A percentile compares a stretch with the other conserved stretches of the same genome.
phyloP scores from a whole-genome alignment of 2,329 filamentous ascomycete species.

The Arthroderma sp. region DNA sequence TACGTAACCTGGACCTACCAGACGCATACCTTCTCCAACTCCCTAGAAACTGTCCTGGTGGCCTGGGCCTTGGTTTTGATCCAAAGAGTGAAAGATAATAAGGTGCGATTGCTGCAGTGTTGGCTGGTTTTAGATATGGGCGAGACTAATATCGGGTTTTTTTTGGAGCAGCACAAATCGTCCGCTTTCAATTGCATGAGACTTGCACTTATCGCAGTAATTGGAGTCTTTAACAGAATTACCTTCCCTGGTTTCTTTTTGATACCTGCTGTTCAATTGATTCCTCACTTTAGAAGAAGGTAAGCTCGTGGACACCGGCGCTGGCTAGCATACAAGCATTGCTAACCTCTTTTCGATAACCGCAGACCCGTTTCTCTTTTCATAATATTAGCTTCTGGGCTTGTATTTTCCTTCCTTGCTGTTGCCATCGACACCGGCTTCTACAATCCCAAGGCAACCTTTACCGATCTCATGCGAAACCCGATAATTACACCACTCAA shows the following conservation, averaged over 20 bases:
- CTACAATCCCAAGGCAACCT: slow-evolving; percentile 40
- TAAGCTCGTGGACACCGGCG: slow-evolving; percentile 30
- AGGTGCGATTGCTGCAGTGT: slow-evolving; percentile 40
- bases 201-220: slow-evolving; percentile 67
- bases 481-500: slow-evolving; percentile 67
- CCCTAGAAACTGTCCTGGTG: slow-evolving; percentile 83
- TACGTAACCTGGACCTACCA: slow-evolving; percentile 99
- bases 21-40: slow-evolving; percentile 96
- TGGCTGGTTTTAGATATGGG: neutral
- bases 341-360: too few species aligned
- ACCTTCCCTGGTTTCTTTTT: slow-evolving; percentile 90
- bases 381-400: slow-evolving; percentile 47
- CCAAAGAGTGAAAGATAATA: slow-evolving; percentile 66
- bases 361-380: too few species aligned
- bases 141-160: slow-evolving; percentile 8
- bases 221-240: slow-evolving; percentile 90
- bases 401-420: slow-evolving; percentile 57
- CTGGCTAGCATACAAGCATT: too few species aligned
- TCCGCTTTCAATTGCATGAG: slow-evolving; percentile 63
- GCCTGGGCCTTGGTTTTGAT: slow-evolving; percentile 90
- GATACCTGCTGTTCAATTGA: slow-evolving; percentile 66
- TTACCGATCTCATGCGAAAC: slow-evolving; percentile 31
- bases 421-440: slow-evolving; percentile 76
- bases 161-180: slow-evolving; percentile 48
- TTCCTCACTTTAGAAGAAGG: slow-evolving; percentile 77